These are phyloP conservation scores for Colletotrichum godetiae DNA, from an alignment of 2,329 filamentous ascomycete genomes.

Conservation along the genomic window DNA sequence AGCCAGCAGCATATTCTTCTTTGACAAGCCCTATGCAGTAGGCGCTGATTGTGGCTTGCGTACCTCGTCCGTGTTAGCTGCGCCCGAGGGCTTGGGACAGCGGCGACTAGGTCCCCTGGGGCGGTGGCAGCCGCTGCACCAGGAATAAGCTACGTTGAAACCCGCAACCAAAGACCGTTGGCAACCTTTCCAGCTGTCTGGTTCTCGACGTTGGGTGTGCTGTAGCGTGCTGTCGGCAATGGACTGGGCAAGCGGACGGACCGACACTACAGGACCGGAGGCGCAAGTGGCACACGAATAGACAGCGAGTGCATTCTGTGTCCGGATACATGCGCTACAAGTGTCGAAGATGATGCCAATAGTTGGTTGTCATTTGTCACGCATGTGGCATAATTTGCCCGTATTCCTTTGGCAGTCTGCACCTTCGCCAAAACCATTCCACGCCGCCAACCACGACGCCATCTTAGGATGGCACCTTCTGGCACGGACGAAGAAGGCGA, in stretches of 20 bases:
- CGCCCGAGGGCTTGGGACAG: slow-evolving; percentile 25
- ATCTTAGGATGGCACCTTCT: not conserved
- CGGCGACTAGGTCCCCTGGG: slow-evolving; percentile 13
- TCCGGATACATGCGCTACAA: not conserved
- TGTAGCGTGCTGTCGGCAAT: not conserved
- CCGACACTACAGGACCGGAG: not conserved
- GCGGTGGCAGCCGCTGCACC: slow-evolving; percentile 11
- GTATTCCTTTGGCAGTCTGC: not conserved
- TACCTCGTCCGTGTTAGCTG: slow-evolving; percentile 11
- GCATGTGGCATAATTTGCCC: not conserved
- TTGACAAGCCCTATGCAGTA: not conserved
- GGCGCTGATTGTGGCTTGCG: not conserved
- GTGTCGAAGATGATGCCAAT: not conserved
- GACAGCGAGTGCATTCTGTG: not conserved
- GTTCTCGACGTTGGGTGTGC: slow-evolving; percentile 6
- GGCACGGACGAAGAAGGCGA: not conserved
- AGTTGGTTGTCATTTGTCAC: not conserved
- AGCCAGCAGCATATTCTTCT: slow-evolving; percentile 10
- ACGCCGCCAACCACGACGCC: no score
- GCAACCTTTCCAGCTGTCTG: not conserved
- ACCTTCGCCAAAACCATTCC: not conserved
- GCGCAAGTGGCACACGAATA: not conserved
- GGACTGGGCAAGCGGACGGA: not conserved
- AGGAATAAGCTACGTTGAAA: not conserved
- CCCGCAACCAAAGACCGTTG: slow-evolving; percentile 16